Conservation (phyloP, 2,329 filamentous ascomycete genomes). For the Epichloe aotearoae region DNA sequence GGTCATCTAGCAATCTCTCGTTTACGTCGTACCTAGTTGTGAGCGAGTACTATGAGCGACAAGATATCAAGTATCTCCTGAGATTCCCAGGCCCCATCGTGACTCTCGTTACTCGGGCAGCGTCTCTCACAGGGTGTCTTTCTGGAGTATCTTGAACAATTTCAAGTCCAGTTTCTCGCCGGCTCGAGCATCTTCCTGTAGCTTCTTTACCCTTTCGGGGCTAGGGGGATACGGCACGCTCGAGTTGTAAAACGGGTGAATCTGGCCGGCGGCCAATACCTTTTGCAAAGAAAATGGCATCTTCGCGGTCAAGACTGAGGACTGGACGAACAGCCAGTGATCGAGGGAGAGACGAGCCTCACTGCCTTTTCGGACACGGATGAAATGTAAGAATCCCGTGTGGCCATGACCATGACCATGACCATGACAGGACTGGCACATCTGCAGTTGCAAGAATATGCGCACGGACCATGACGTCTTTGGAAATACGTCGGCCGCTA, state of each 20-base stretch:
- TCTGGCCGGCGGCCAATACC: background rate
- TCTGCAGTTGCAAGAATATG: too few relatives aligned
- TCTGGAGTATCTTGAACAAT: background rate
- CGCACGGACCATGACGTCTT: too few relatives aligned
- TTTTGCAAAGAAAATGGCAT: background rate
- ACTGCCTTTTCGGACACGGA: too few relatives aligned
- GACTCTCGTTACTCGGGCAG: background rate
- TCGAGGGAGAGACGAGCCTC: too few relatives aligned
- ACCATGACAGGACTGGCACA: too few relatives aligned
- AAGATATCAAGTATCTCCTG: too few relatives aligned
- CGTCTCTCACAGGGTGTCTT: background rate
- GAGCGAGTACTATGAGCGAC: too few relatives aligned
- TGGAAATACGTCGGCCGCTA: too few relatives aligned
- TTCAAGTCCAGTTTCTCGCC: background rate
- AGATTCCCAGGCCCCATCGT: too few relatives aligned
- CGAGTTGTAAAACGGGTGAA: background rate
- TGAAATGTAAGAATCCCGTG: too few relatives aligned
- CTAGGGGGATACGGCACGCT: background rate
- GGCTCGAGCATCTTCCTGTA: background rate
- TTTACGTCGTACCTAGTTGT: slow-evolving; percentile 20
- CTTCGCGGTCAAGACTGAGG: background rate
- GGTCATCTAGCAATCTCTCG: slow-evolving; percentile 22
- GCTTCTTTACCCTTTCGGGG: background rate
- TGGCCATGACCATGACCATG: too few relatives aligned
- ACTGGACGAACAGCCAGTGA: too few relatives aligned